These are phyloP conservation scores for Ceratonia siliqua DNA, from an alignment of 306 rosid genomes.

Conservation along the genomic window DNA sequence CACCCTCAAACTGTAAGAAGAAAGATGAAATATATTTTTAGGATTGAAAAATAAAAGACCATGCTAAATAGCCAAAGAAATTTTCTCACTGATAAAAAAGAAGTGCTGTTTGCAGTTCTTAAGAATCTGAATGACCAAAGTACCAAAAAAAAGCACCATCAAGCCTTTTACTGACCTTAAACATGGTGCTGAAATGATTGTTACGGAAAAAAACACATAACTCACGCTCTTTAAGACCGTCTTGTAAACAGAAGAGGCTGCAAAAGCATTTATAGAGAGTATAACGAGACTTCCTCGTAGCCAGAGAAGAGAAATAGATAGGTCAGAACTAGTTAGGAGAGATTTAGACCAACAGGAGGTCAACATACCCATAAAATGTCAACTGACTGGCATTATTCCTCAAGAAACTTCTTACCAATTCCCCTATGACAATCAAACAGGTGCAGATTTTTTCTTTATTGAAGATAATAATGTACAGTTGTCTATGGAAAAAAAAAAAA, in stretches of 20 bases:
- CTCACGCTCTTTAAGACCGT: conserved; percentile 92
- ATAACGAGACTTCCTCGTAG: conserved; percentile 1
- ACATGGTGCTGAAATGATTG: conserved; percentile 99
- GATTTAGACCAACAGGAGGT: conserved; percentile 13
- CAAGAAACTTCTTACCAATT: conserved; percentile 74
- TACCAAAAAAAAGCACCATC: conserved; percentile 24
- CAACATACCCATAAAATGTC: conserved; percentile 80
- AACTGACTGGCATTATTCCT: conserved; percentile 92
- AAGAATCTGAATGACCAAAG: conserved; percentile 25
- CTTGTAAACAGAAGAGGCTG: conserved; percentile 96
- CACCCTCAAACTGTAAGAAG: conserved; percentile 64
- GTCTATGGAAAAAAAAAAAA: no score
- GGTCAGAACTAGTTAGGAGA: conserved; percentile 22
- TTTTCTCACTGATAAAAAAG: conserved; percentile 3
- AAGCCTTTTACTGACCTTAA: conserved; percentile 71
- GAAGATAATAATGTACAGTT: conserved; percentile 29
- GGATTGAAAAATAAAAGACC: conserved; percentile 7
- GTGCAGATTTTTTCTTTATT: conserved; percentile 3
- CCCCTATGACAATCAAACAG: conserved; percentile 65
- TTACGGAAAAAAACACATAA: conserved; percentile 96
- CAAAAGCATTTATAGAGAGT: conserved; percentile 37
- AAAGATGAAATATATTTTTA: conserved; percentile 20
- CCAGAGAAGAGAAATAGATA: conserved; percentile 22
- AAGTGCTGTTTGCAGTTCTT: conserved; percentile 13
- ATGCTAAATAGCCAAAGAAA: conserved; percentile 16